Percentiles rank a stretch among this genome's conserved stretches.
These are phyloP conservation scores for Beauveria australis DNA, from an alignment of 2,329 filamentous ascomycete species.

Conservation along the genomic window DNA sequence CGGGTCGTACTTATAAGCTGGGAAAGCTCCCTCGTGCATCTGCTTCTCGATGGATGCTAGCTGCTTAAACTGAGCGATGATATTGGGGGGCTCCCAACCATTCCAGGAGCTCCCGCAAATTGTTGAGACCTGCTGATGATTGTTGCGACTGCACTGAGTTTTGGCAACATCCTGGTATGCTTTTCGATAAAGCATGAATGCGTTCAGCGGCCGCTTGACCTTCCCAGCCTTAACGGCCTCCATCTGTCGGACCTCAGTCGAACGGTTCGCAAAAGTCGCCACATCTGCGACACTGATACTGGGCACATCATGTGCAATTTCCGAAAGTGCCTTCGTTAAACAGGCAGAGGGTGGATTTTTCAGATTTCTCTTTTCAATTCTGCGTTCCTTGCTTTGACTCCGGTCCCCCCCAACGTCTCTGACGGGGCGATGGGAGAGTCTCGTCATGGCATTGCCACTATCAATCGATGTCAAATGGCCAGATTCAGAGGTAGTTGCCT, in stretches of 20 bases:
- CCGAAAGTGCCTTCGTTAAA: constrained; percentile 54
- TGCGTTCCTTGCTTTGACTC: not conserved
- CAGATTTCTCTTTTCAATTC: not conserved
- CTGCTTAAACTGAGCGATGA: constrained; percentile 68
- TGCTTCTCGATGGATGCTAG: constrained; percentile 73
- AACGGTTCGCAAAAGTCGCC: constrained; percentile 66
- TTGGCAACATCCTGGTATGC: constrained; percentile 85
- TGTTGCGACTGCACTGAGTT: constrained; percentile 71
- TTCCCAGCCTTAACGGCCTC: constrained; percentile 66
- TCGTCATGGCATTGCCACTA: not conserved
- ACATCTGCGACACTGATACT: constrained; percentile 67
- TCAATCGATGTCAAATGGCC: not conserved
- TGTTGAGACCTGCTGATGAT: constrained; percentile 86
- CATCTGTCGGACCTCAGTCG: constrained; percentile 53
- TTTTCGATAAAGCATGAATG: constrained; percentile 95
- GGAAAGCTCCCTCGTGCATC: constrained; percentile 79
- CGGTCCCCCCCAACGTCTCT: not conserved
- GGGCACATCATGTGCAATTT: constrained; percentile 55
- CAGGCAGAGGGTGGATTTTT: not conserved
- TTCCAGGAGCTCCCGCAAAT: constrained; percentile 80
- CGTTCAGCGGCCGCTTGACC: constrained; percentile 90
- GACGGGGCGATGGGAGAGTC: not conserved
- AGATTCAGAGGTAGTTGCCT: not conserved
- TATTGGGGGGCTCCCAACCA: constrained; percentile 61
- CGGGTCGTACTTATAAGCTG: constrained; percentile 89